Percentiles rank a stretch among this genome's conserved stretches.
Conservation (phyloP, 495 filamentous ascomycete genomes). For the Podospora comata region DNA sequence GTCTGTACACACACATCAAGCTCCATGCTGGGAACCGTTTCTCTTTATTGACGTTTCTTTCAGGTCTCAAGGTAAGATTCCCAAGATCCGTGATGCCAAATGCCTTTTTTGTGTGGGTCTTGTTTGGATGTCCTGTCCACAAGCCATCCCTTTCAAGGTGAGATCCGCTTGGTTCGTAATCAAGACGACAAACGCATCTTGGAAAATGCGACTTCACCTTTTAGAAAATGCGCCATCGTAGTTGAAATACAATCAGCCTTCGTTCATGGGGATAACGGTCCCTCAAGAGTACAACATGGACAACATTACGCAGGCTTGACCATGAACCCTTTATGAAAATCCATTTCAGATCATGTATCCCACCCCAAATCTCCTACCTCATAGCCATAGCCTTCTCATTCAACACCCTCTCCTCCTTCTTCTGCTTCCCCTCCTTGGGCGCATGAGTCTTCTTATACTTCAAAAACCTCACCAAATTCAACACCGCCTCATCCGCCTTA, state of each 20-base stretch:
- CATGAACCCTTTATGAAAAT: neutral
- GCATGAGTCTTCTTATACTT: slow-evolving; percentile 56
- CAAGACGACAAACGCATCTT: too few relatives aligned
- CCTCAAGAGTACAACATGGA: too few relatives aligned
- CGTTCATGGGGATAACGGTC: too few relatives aligned
- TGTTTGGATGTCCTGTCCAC: too few relatives aligned
- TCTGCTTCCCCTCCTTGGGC: slow-evolving; percentile 16
- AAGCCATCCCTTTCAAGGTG: too few relatives aligned
- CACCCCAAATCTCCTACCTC: neutral
- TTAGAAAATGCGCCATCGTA: too few relatives aligned
- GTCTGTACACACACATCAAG: neutral
- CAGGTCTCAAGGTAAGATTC: neutral
- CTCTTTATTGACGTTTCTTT: slow-evolving; percentile 1
- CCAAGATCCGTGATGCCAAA: neutral
- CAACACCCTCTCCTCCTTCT: neutral
- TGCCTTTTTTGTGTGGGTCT: neutral
- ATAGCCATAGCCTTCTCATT: neutral
- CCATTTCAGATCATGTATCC: neutral
- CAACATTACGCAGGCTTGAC: neutral
- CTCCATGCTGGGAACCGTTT: neutral
- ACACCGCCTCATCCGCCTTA: slow-evolving; percentile 53
- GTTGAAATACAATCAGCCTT: too few relatives aligned
- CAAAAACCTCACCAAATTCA: slow-evolving; percentile 58
- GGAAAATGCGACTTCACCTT: too few relatives aligned
- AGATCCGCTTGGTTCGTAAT: too few relatives aligned